Conservation (phyloP, 257 asterid genomes). For the Cynanchum wilfordii region DNA sequence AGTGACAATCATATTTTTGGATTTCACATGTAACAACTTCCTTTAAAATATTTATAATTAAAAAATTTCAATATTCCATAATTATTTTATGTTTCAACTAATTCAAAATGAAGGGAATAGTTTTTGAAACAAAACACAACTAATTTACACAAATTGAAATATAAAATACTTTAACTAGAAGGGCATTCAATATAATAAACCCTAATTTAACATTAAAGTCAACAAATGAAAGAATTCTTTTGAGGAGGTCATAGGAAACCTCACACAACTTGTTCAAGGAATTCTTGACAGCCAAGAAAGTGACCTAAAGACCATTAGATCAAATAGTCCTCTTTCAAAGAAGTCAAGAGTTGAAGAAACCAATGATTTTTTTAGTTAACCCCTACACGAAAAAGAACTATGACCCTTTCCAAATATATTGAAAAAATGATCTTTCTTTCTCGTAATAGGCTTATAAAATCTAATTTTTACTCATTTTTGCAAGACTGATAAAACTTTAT, state of each 20-base stretch:
- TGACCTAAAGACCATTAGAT: background rate
- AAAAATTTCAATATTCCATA: too few relatives aligned
- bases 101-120: too few relatives aligned
- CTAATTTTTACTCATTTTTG: too few relatives aligned
- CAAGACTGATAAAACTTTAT: too few relatives aligned
- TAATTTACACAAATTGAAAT: too few relatives aligned
- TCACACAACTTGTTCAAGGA: background rate
- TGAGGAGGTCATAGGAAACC: slow-evolving; percentile 24
- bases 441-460: too few relatives aligned
- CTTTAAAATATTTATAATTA: background rate
- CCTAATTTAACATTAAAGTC: background rate
- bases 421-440: background rate
- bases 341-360: slow-evolving; percentile 12
- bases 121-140: too few relatives aligned
- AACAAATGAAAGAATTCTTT: background rate
- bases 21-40: background rate
- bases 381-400: background rate
- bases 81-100: too few relatives aligned
- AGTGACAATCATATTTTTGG: background rate
- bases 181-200: too few relatives aligned
- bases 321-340: background rate
- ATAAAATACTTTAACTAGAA: too few relatives aligned
- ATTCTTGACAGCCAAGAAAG: slow-evolving; percentile 39
- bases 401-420: background rate
- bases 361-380: background rate